phyloP scores from a whole-genome alignment of 2,329 filamentous ascomycete genomes.

The Aspergillus ruber region DNA sequence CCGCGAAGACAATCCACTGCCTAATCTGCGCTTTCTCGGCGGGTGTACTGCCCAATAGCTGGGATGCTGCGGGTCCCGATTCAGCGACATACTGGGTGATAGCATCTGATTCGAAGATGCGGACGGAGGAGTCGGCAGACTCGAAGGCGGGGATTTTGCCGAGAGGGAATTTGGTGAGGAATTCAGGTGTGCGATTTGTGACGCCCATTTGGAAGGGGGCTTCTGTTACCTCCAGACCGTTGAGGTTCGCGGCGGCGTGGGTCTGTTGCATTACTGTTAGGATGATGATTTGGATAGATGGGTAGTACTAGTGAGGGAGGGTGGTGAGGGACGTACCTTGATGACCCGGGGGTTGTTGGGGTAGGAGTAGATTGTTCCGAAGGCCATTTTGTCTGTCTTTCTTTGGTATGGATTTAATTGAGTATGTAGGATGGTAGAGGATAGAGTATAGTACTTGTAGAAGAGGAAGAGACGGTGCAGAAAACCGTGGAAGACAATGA shows the following conservation, averaged over 20 bases:
- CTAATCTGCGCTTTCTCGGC: constrained; percentile 39
- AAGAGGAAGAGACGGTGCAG: too few relatives aligned
- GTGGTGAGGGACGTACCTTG: constrained; percentile 9
- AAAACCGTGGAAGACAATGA: too few relatives aligned
- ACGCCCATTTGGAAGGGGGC: constrained; percentile 36
- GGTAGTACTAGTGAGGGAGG: too few relatives aligned
- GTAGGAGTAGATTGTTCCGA: constrained; percentile 16
- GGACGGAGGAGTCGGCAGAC: constrained; percentile 40
- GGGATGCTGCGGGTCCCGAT: constrained; percentile 38
- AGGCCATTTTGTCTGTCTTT: neutral
- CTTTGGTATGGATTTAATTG: too few relatives aligned
- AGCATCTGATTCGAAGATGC: constrained; percentile 42
- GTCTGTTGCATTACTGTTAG: constrained; percentile 10
- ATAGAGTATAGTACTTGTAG: too few relatives aligned
- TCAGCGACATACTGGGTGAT: constrained; percentile 45
- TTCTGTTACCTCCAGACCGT: constrained; percentile 21
- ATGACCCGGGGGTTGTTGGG: constrained; percentile 16
- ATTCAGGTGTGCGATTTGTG: constrained; percentile 42
- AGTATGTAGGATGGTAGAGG: too few relatives aligned
- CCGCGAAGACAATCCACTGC: constrained; percentile 43
- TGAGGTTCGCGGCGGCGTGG: constrained; percentile 31
- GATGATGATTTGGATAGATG: too few relatives aligned
- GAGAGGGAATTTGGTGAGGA: constrained; percentile 46
- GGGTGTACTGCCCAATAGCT: constrained; percentile 42
- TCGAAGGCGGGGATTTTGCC: constrained; percentile 50